phyloP scores from a whole-genome alignment of 2,329 filamentous ascomycete species.

The Drechslerella coelobrocha region DNA sequence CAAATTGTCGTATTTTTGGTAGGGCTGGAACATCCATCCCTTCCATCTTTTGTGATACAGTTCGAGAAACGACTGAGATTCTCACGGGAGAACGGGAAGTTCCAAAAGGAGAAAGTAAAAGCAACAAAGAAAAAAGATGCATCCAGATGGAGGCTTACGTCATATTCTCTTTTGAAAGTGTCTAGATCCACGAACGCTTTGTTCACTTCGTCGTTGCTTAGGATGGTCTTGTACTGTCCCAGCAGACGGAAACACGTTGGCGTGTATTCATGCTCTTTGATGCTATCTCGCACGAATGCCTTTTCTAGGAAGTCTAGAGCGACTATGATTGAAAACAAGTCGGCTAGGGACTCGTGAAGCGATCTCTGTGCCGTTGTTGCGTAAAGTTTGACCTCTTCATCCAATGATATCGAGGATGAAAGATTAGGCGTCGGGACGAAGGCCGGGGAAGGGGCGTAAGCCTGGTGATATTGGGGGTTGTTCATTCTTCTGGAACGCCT shows the following conservation, averaged over 20 bases:
- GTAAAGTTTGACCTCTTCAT: slow-evolving; percentile 88
- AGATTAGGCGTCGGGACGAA: slow-evolving; percentile 54
- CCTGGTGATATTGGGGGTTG: slow-evolving; percentile 53
- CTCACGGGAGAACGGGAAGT: slow-evolving; percentile 7
- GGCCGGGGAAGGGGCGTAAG: slow-evolving; percentile 55
- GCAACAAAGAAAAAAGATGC: slow-evolving; percentile 12
- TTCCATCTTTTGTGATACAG: slow-evolving; percentile 13
- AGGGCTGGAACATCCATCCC: slow-evolving; percentile 49
- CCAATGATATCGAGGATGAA: slow-evolving; percentile 54
- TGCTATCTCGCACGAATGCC: slow-evolving; percentile 93
- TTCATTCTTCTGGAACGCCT: slow-evolving; percentile 38
- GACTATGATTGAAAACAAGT: slow-evolving; percentile 96
- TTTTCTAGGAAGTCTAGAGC: slow-evolving; percentile 95
- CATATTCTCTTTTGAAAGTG: slow-evolving; percentile 89
- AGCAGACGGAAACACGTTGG: slow-evolving; percentile 92
- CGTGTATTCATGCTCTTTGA: slow-evolving; percentile 84
- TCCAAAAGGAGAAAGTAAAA: slow-evolving; percentile 9
- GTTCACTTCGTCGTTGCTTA: slow-evolving; percentile 90
- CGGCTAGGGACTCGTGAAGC: slow-evolving; percentile 91
- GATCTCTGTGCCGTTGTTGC: slow-evolving; percentile 87
- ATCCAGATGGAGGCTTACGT: slow-evolving; percentile 66
- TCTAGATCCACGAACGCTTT: slow-evolving; percentile 85
- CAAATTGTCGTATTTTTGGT: slow-evolving; percentile 30
- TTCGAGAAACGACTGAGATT: slow-evolving; percentile 12
- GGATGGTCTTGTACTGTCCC: slow-evolving; percentile 94